These are phyloP conservation scores for Penicillium sp. DNA, from an alignment of 2,329 filamentous ascomycete genomes.

Conservation along the genomic window DNA sequence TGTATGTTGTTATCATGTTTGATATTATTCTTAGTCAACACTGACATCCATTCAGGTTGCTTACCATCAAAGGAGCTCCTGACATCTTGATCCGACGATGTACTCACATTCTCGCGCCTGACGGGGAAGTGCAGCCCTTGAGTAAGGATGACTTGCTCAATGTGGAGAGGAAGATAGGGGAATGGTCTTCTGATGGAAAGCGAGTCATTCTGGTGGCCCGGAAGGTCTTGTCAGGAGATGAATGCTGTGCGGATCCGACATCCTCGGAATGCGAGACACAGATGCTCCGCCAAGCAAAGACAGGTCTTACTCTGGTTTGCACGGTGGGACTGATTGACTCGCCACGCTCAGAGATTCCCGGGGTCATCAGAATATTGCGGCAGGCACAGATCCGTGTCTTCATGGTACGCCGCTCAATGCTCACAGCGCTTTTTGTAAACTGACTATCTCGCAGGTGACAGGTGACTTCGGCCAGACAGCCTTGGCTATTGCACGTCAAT, in stretches of 20 bases:
- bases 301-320: slow-evolving; percentile 56
- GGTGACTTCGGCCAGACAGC: slow-evolving; percentile 78
- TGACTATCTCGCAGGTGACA: slow-evolving; percentile 83
- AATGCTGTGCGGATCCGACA: slow-evolving; percentile 44
- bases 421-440: slow-evolving; percentile 44
- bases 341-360: slow-evolving; percentile 61
- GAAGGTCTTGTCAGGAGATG: slow-evolving; percentile 53
- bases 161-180: slow-evolving; percentile 65
- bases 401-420: slow-evolving; percentile 57
- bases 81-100: slow-evolving; percentile 71
- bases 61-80: slow-evolving; percentile 79
- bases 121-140: slow-evolving; percentile 58
- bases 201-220: slow-evolving; percentile 68
- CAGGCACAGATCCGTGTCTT: slow-evolving; percentile 73
- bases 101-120: slow-evolving; percentile 56
- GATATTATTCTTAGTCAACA: background rate
- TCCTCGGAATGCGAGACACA: slow-evolving; percentile 60
- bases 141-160: slow-evolving; percentile 46
- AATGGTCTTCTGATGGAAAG: slow-evolving; percentile 69
- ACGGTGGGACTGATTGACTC: slow-evolving; percentile 63
- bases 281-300: slow-evolving; percentile 55
- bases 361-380: slow-evolving; percentile 63
- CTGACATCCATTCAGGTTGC: slow-evolving; percentile 42
- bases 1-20: background rate
- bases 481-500: slow-evolving; percentile 72